Conservation (phyloP, 1,139 yeast genomes). For the Sugiyamaella neomexicana region DNA sequence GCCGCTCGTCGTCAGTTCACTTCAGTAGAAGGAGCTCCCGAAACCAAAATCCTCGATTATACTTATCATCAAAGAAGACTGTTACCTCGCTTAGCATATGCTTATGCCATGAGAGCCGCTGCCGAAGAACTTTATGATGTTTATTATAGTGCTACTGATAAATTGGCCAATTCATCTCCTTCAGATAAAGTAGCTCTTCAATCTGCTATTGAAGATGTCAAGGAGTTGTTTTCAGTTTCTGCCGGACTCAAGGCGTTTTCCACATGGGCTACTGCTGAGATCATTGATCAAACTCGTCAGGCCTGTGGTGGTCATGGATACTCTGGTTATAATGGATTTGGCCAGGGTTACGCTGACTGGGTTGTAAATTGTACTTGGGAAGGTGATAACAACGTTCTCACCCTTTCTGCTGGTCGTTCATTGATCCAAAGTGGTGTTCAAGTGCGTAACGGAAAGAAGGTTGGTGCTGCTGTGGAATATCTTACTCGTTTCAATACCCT, state of each 20-base stretch:
- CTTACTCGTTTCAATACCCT: conserved; percentile 31
- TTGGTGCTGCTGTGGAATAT: conserved; percentile 39
- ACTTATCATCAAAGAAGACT: conserved; percentile 85
- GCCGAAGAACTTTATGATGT: conserved; percentile 63
- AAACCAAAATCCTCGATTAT: conserved; percentile 62
- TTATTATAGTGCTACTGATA: conserved; percentile 52
- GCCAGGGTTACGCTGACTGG: conserved; percentile 87
- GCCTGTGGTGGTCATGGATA: conserved; percentile 97
- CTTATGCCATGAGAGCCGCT: conserved; percentile 76
- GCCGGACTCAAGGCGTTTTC: conserved; percentile 88
- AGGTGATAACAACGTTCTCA: conserved; percentile 88
- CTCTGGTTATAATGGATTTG: conserved; percentile 85
- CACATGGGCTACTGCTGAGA: conserved; percentile 79
- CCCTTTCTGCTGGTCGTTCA: conserved; percentile 70
- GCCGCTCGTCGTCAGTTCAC: conserved; percentile 88
- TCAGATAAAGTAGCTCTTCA: conserved; percentile 38
- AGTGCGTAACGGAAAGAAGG: conserved; percentile 36
- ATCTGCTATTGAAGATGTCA: conserved; percentile 61
- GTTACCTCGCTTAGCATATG: conserved; percentile 73
- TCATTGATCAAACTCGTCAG: conserved; percentile 88
- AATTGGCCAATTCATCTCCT: conserved; percentile 45
- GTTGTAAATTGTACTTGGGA: conserved; percentile 98
- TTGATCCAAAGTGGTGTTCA: conserved; percentile 41
- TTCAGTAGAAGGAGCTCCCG: conserved; percentile 42
- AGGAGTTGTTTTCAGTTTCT: conserved; percentile 78